phyloP scores from a whole-genome alignment of 805 yeast species.

The Wickerhamomyces subpelliculosus region DNA sequence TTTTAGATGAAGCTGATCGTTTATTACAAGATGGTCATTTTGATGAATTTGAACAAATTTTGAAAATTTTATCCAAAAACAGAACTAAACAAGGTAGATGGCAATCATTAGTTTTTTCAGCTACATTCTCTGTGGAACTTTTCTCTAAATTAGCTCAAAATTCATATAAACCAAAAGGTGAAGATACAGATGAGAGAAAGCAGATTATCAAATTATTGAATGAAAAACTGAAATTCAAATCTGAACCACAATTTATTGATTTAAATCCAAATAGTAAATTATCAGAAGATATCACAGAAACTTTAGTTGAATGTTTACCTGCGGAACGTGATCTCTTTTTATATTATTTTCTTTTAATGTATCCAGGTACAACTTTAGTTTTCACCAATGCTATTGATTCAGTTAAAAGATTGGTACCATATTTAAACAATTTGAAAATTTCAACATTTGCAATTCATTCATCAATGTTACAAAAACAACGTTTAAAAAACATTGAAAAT shows the following conservation, averaged over 20 bases:
- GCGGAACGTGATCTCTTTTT: slow-evolving; percentile 84
- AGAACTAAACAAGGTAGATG: slow-evolving; percentile 43
- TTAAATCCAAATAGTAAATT: slow-evolving; percentile 82
- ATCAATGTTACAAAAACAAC: slow-evolving; percentile 90
- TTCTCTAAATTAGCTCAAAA: slow-evolving; percentile 63
- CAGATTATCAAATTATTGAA: slow-evolving; percentile 62
- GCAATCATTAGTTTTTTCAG: slow-evolving; percentile 92
- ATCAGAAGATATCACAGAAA: slow-evolving; percentile 70
- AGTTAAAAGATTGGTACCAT: slow-evolving; percentile 78
- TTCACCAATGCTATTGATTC: slow-evolving; percentile 95
- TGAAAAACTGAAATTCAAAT: slow-evolving; percentile 64
- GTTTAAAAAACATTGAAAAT: slow-evolving; percentile 78
- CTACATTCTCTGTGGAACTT: slow-evolving; percentile 81
- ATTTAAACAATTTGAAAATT: slow-evolving; percentile 61
- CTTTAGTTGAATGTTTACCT: slow-evolving; percentile 86
- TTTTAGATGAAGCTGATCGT: slow-evolving; percentile 95
- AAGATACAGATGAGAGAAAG: slow-evolving; percentile 31
- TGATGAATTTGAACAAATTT: slow-evolving; percentile 79
- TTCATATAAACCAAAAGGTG: slow-evolving; percentile 22
- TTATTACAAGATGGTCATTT: slow-evolving; percentile 93
- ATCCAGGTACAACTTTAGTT: slow-evolving; percentile 84
- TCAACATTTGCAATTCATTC: slow-evolving; percentile 80
- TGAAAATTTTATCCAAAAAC: slow-evolving; percentile 52
- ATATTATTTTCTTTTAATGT: slow-evolving; percentile 79
- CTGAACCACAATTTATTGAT: slow-evolving; percentile 69